Evolutionary conservation across 148 eudicot species (phyloP), one percentile per base, ranked within the genome.

Genomic region (Salicornia ramosissima): DNA sequence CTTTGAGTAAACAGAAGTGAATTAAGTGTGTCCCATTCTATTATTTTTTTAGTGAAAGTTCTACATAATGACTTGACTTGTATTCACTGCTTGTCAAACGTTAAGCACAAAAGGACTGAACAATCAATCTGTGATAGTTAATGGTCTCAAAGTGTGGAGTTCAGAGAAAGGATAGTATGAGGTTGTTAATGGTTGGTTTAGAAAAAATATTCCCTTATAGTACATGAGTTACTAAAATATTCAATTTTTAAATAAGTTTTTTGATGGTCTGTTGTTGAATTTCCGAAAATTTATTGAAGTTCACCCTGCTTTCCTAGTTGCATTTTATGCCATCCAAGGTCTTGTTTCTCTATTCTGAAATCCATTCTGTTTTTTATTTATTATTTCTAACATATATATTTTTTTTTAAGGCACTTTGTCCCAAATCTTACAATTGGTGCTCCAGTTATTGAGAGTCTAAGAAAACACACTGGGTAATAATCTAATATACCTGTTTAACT

Each of bases 401-500:
- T 63, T 40, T 64, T 8, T 57, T n/a, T 74, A 86, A 94, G 98
- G 80, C 96, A 93, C 74, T 93, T 90, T 76, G 96, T 93, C 70
- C 87, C 95, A 40, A 93, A 93, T 74, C 95, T 94, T 62, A 94
- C 99, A 4, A 90, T 94, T 77, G 99, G 99, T 59, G 91, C 99
- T 77, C 99, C 99, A 65, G 96, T 94, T 64, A 94, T 94, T 59
- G 90, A 87, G 81, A 90, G 97, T 68, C 79, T 94, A 67, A 87
- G 97, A 74, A 94, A 88, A 78, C 97, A 94, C 78, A 88, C 99
- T 25, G 73, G 78, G 99, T 94, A 90, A 81, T 63, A 46, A 22
- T 62, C 72, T 46, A 24, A 26, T 45, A 59, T 60, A 30, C 66
- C 55, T 33, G 43, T n/a, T 77, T 40, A 15, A 42, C 28, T 57